Evolutionary conservation across 306 rosid species (phyloP).

Genomic region (Astragalus glycyphyllos): DNA sequence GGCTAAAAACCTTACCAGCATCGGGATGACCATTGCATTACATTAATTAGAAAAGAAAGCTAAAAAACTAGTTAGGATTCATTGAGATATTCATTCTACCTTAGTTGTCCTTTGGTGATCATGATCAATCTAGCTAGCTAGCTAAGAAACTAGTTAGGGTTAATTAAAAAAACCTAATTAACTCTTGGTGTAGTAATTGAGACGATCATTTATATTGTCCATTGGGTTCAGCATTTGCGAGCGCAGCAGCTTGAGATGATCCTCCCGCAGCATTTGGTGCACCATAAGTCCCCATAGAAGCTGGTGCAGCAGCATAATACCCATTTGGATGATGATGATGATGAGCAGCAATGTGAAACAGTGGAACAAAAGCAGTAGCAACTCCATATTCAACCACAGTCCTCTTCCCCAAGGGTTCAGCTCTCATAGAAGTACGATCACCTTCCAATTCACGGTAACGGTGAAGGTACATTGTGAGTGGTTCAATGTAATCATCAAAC

Average conservation of each 20-base stretch:
- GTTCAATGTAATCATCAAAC: constrained; percentile 84
- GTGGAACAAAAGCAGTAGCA: constrained; percentile 49
- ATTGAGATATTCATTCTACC: too few relatives aligned
- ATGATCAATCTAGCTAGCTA: background rate
- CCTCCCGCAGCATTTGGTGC: constrained; percentile 40
- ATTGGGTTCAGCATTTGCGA: constrained; percentile 44
- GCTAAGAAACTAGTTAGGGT: background rate
- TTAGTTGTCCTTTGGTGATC: background rate
- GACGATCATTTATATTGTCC: constrained; percentile 39
- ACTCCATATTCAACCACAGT: constrained; percentile 35
- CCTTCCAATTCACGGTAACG: constrained; percentile 82
- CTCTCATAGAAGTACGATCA: constrained; percentile 63
- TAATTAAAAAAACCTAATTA: background rate
- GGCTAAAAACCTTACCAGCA: too few relatives aligned
- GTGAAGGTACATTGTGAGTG: constrained; percentile 71
- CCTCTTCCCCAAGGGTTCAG: constrained; percentile 57
- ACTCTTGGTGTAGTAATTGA: constrained; percentile 2
- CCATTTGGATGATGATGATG: constrained; percentile 45
- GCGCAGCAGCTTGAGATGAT: constrained; percentile 35
- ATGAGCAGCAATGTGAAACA: constrained; percentile 43
- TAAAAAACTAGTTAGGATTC: too few relatives aligned
- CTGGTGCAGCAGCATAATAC: constrained; percentile 36
- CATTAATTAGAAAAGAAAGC: too few relatives aligned
- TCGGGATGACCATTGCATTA: too few relatives aligned
- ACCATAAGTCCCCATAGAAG: background rate